These are phyloP conservation scores for Cladophialophora yegresii DNA, from an alignment of 2,329 filamentous ascomycete species.

Conservation along the genomic window DNA sequence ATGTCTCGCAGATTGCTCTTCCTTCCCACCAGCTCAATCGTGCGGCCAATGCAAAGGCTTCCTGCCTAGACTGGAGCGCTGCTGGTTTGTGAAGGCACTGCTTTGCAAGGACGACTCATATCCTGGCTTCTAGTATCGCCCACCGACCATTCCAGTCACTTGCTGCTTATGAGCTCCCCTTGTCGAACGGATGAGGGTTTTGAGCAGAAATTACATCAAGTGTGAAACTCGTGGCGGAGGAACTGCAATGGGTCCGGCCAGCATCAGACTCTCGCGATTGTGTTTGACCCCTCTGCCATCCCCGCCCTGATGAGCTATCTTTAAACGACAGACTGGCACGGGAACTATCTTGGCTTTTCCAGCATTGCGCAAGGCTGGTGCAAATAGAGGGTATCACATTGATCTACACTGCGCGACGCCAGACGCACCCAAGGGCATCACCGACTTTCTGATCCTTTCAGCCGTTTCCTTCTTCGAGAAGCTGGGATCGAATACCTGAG, in stretches of 20 bases:
- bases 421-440: constrained; percentile 43
- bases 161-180: constrained; percentile 38
- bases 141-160: neutral
- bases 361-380: constrained; percentile 44
- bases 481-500: constrained; percentile 43
- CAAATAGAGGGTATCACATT: constrained; percentile 46
- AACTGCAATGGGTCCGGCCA: constrained; percentile 40
- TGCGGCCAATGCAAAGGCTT: neutral
- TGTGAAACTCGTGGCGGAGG: constrained; percentile 46
- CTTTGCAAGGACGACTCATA: neutral
- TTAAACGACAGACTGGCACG: constrained; percentile 41
- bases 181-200: constrained; percentile 39
- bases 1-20: neutral
- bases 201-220: constrained; percentile 40
- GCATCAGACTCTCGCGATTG: constrained; percentile 46
- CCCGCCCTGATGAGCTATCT: constrained; percentile 47
- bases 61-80: constrained; percentile 3
- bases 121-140: neutral
- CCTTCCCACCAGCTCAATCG: neutral
- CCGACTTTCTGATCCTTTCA: constrained; percentile 44
- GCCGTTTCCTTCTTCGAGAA: constrained; percentile 44
- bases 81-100: neutral
- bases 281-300: constrained; percentile 46
- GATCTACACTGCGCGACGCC: constrained; percentile 46
- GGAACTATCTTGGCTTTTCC: constrained; percentile 45